Percentiles rank a stretch among this genome's conserved stretches.
Evolutionary conservation across 352 stramenopile genomes (phyloP).

Genomic region (Phytophthora idaei): DNA sequence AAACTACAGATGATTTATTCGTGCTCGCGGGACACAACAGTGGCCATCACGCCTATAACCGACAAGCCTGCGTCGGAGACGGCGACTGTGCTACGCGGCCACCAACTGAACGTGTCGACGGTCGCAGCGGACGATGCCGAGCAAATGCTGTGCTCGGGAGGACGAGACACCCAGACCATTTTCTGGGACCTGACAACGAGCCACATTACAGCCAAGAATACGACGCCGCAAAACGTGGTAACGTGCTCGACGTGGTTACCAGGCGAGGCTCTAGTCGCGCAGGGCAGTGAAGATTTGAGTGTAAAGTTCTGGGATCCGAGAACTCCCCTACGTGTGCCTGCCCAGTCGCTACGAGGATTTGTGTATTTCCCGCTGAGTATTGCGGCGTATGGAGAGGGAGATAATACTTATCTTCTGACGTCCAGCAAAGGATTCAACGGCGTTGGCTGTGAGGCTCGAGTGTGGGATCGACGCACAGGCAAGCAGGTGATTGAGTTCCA

Average conservation of each 20-base stretch:
- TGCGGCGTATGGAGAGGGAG: slow-evolving; percentile 29
- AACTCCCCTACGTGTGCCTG: slow-evolving; percentile 48
- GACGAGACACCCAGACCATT: slow-evolving; percentile 82
- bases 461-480: slow-evolving; percentile 79
- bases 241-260: slow-evolving; percentile 87
- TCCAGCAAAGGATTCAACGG: slow-evolving; percentile 89
- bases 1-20: slow-evolving; percentile 63
- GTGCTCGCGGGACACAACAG: slow-evolving; percentile 77
- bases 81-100: slow-evolving; percentile 41
- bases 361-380: slow-evolving; percentile 84
- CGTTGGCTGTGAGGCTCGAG: slow-evolving; percentile 72
- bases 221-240: slow-evolving; percentile 82
- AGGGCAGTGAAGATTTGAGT: slow-evolving; percentile 84
- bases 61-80: slow-evolving; percentile 29
- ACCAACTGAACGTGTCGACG: slow-evolving; percentile 77
- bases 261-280: slow-evolving; percentile 56
- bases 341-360: slow-evolving; percentile 68
- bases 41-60: slow-evolving; percentile 51
- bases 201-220: slow-evolving; percentile 60
- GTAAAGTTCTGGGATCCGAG: slow-evolving; percentile 83
- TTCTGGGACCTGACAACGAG: slow-evolving; percentile 76
- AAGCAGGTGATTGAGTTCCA: slow-evolving; percentile 62
- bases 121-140: slow-evolving; percentile 62
- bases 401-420: slow-evolving; percentile 71
- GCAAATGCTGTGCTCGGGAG: slow-evolving; percentile 71